Percentiles rank a stretch among this genome's conserved stretches.
Evolutionary conservation across 2,329 filamentous ascomycete species (phyloP).

Genomic region (Penicillium fuscoglaucum): DNA sequence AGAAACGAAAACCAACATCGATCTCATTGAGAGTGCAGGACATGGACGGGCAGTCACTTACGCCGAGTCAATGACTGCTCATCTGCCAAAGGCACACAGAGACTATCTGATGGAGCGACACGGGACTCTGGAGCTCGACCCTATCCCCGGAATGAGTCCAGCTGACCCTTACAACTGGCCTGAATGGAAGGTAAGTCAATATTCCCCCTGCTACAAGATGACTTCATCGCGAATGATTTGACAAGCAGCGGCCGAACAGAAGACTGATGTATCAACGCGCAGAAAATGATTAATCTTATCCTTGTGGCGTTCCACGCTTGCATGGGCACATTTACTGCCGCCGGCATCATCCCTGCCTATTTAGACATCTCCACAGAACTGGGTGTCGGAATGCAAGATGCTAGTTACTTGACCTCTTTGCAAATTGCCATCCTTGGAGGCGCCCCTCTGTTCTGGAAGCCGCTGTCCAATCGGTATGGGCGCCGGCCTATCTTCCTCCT

Average conservation of each 20-base stretch:
- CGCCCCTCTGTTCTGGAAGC: slow-evolving; percentile 58
- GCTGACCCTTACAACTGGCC: slow-evolving; percentile 61
- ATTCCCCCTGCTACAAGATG: background rate
- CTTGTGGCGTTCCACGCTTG: slow-evolving; percentile 60
- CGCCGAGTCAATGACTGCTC: slow-evolving; percentile 29
- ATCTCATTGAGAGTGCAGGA: slow-evolving; percentile 33
- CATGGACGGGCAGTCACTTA: slow-evolving; percentile 26
- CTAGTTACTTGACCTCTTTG: slow-evolving; percentile 57
- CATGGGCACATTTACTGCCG: slow-evolving; percentile 59
- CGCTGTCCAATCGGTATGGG: slow-evolving; percentile 55
- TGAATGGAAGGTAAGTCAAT: slow-evolving; percentile 48
- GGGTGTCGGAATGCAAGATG: slow-evolving; percentile 48
- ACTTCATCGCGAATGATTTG: background rate
- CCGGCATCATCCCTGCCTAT: slow-evolving; percentile 58
- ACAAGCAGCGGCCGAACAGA: background rate
- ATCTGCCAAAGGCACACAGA: slow-evolving; percentile 33
- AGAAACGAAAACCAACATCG: slow-evolving; percentile 27
- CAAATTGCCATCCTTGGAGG: slow-evolving; percentile 56
- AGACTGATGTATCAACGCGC: slow-evolving; percentile 8
- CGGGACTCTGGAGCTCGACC: slow-evolving; percentile 57
- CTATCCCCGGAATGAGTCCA: slow-evolving; percentile 52
- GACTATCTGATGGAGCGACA: slow-evolving; percentile 56
- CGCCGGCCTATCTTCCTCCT: slow-evolving; percentile 57
- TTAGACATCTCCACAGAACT: slow-evolving; percentile 55
- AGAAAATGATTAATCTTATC: slow-evolving; percentile 57